phyloP scores from a whole-genome alignment of 306 rosid genomes.

The Arachis stenosperma region DNA sequence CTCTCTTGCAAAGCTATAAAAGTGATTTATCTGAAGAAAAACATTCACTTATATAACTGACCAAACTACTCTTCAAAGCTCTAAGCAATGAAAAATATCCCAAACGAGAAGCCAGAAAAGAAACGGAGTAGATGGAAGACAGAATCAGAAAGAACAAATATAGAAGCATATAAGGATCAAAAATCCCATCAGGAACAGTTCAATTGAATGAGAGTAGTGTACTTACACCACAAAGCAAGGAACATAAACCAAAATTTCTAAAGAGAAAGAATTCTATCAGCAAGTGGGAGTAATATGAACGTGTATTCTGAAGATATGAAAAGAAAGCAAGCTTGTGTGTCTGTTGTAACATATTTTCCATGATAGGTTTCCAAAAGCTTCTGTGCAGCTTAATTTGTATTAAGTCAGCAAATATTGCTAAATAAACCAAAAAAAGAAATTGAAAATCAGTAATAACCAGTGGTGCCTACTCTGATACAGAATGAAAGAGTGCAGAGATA shows the following conservation, averaged over 20 bases:
- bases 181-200: no score
- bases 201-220: no score
- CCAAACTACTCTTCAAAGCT: neutral
- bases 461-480: no score
- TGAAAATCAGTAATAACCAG: no score
- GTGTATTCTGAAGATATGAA: neutral
- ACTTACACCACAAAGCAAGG: no score
- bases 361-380: neutral
- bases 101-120: no score
- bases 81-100: neutral
- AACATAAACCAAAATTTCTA: neutral
- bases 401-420: no score
- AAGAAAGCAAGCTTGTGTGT: slow-evolving; percentile 15
- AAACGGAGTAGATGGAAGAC: no score
- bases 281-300: neutral
- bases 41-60: slow-evolving; percentile 26
- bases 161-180: no score
- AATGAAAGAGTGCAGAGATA: no score
- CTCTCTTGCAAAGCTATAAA: slow-evolving; percentile 46
- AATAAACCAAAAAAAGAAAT: no score
- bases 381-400: neutral
- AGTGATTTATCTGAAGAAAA: slow-evolving; percentile 25
- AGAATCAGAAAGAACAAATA: no score
- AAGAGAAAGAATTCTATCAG: neutral
- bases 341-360: slow-evolving; percentile 15